Conservation (phyloP, 768 basidiomycete genomes). For the Lactarius evosmus region DNA sequence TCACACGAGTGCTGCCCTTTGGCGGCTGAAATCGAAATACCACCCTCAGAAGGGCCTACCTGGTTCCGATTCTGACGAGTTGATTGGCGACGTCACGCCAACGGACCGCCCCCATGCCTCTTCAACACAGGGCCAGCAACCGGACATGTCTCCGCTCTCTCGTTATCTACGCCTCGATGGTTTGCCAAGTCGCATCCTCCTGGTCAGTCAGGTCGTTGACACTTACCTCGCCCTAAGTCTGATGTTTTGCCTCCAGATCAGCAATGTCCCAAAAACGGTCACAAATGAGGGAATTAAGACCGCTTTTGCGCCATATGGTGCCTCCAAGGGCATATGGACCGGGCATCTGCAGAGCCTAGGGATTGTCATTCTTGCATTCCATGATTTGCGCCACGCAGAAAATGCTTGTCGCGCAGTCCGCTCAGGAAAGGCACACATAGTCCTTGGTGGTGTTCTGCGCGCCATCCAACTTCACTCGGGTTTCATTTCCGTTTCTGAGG, state of each 20-base stretch:
- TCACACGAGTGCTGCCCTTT: conserved; percentile 26
- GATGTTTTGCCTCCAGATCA: conserved; percentile 24
- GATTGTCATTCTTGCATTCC: conserved; percentile 28
- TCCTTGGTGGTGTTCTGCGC: conserved; percentile 11
- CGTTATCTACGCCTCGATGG: conserved; percentile 8
- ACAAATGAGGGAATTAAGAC: conserved; percentile 24
- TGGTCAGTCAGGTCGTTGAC: conserved; percentile 23
- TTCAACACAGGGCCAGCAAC: conserved; percentile 4
- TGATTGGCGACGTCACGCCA: conserved; percentile 16
- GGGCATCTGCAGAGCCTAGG: conserved; percentile 24
- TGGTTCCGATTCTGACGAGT: conserved; percentile 2
- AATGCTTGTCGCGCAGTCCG: conserved; percentile 23
- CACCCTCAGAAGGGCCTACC: conserved; percentile 10
- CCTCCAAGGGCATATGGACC: conserved; percentile 28
- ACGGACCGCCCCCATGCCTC: conserved; percentile 14
- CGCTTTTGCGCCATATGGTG: conserved; percentile 21
- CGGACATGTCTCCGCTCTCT: conserved; percentile 1
- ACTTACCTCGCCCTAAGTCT: neutral
- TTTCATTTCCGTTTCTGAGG: conserved; percentile 25
- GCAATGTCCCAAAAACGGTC: conserved; percentile 11
- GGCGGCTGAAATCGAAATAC: conserved; percentile 18
- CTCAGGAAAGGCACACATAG: conserved; percentile 18
- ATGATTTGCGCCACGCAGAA: conserved; percentile 26
- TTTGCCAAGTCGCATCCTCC: conserved; percentile 33
- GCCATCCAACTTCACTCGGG: conserved; percentile 23